Percentiles rank a stretch among this genome's conserved stretches.
Evolutionary conservation across 345 rosid species (phyloP).

Genomic region (Capsella bursapastoris): DNA sequence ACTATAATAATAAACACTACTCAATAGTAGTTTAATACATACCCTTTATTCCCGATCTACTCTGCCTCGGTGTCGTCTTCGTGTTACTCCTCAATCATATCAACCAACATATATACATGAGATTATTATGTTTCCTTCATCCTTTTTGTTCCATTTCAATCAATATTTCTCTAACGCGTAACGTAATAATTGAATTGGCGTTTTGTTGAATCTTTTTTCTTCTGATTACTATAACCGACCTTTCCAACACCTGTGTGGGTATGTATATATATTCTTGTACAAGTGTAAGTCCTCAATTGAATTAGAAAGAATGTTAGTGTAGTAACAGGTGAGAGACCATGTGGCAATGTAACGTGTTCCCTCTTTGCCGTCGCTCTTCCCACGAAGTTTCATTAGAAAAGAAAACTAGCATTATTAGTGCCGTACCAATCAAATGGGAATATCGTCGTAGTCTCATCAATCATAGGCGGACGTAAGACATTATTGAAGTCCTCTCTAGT

Average conservation of each 20-base stretch:
- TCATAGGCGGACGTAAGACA: constrained; percentile 11
- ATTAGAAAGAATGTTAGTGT: constrained; percentile 6
- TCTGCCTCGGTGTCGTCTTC: constrained; percentile 32
- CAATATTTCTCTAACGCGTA: constrained; percentile 9
- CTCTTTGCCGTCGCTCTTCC: constrained; percentile 30
- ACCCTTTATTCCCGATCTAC: constrained; percentile 17
- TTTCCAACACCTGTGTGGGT: constrained; percentile 2
- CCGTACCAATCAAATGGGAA: constrained; percentile 17
- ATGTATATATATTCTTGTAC: constrained; percentile 11
- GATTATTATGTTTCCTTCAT: constrained; percentile 30
- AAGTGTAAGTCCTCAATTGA: not conserved
- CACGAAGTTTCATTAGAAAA: constrained; percentile 34
- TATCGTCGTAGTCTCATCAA: constrained; percentile 14
- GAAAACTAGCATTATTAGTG: not conserved
- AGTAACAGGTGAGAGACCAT: constrained; percentile 30
- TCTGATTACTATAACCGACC: not conserved
- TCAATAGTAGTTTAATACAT: not conserved
- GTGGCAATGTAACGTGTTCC: constrained; percentile 18
- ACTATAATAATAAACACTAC: constrained; percentile 9
- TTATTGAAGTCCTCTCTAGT: not conserved
- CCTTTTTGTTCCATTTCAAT: constrained; percentile 15
- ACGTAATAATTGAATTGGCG: constrained; percentile 3
- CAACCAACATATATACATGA: not conserved
- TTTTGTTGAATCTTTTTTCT: constrained; percentile 4
- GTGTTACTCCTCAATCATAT: constrained; percentile 22